Evolutionary conservation across 192 early-diverging fungal genomes (phyloP), one percentile per base, ranked within the genome.

Genomic region (Mortierella hygrophila): DNA sequence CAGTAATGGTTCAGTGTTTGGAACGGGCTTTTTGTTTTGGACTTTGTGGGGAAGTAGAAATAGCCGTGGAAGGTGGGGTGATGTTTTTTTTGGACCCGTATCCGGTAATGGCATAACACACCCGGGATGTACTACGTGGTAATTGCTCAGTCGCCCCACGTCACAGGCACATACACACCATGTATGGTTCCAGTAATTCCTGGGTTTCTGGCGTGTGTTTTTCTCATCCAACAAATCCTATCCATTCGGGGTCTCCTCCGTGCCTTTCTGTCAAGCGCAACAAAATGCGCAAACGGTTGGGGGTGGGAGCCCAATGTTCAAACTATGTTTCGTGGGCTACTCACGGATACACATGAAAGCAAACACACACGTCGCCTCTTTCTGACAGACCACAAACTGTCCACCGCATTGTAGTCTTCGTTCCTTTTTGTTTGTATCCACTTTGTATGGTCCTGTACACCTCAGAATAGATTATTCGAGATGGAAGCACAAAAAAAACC

Each of bases 401-500:
- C 55, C 2, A 57, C n/a, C 21, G n/a, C n/a, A n/a, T 9, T 63
- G n/a, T 13, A 9, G 29, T 11, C 21, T 10, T 65, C 9, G n/a
- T 57, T 13, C 60, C 57, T 65, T 65, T 32, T 65, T 32, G 60
- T 32, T 2, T 65, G 60, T 65, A 32, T 65, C 60, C 60, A 3
- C n/a, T 26, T 52, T 65, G 11, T 29, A 26, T 26, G n/a, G 15
- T 26, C 29, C 32, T 29, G 60, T 32, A 32, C 57, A 15, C 60
- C 60, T 60, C 60, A 65, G 26, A 65, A 65, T 65, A 32, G 29
- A 65, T 65, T 65, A 65, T 65, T 65, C 26, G 60, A 63, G 60
- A 63, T 63, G 60, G 60, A 63, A 63, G 60, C 60, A 63, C 60
- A 63, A 63, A 63, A 29, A 63, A 63, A 63, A 63, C 26, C 26